These are phyloP conservation scores for Neocucurbitaria cava DNA, from an alignment of 2,329 filamentous ascomycete genomes.

Conservation along the genomic window DNA sequence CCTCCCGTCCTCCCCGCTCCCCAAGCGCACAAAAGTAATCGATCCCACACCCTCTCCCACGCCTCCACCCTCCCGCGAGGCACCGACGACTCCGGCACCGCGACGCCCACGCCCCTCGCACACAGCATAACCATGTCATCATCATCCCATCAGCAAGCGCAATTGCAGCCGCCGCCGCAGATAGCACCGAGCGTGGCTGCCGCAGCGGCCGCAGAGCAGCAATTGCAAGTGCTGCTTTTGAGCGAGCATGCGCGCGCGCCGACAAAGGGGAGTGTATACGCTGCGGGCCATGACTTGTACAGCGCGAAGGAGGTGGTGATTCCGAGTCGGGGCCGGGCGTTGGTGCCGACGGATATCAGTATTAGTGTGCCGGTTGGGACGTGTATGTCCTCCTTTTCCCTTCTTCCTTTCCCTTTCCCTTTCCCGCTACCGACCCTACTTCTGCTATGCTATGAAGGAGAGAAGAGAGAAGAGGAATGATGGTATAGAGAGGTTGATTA, in stretches of 20 bases:
- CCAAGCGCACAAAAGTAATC: slow-evolving; percentile 79
- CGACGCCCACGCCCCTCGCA: slow-evolving; percentile 45
- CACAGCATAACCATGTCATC: slow-evolving; percentile 17
- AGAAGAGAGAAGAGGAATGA: too few species aligned
- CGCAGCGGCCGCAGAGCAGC: slow-evolving; percentile 48
- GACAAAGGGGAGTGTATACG: slow-evolving; percentile 85
- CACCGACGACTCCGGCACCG: slow-evolving; percentile 43
- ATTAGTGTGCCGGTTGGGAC: slow-evolving; percentile 91
- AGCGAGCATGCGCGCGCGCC: slow-evolving; percentile 79
- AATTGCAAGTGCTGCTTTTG: slow-evolving; percentile 89
- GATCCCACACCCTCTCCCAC: slow-evolving; percentile 45
- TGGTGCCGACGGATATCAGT: slow-evolving; percentile 89
- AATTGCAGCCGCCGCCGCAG: slow-evolving; percentile 29
- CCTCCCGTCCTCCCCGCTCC: slow-evolving; percentile 73
- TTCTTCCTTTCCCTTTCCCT: too few species aligned
- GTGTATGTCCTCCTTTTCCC: slow-evolving; percentile 64
- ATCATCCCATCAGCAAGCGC: neutral
- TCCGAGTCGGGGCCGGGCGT: slow-evolving; percentile 79
- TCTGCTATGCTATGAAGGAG: too few species aligned
- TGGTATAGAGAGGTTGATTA: too few species aligned
- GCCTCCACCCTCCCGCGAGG: slow-evolving; percentile 32
- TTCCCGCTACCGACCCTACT: too few species aligned
- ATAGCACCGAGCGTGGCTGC: slow-evolving; percentile 33
- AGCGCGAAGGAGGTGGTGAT: slow-evolving; percentile 75
- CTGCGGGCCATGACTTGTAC: slow-evolving; percentile 95